A percentile compares a stretch with the other conserved stretches of the same genome.
These are phyloP conservation scores for Colletotrichum destructivum DNA, from an alignment of 2,329 filamentous ascomycete species.

Conservation along the genomic window DNA sequence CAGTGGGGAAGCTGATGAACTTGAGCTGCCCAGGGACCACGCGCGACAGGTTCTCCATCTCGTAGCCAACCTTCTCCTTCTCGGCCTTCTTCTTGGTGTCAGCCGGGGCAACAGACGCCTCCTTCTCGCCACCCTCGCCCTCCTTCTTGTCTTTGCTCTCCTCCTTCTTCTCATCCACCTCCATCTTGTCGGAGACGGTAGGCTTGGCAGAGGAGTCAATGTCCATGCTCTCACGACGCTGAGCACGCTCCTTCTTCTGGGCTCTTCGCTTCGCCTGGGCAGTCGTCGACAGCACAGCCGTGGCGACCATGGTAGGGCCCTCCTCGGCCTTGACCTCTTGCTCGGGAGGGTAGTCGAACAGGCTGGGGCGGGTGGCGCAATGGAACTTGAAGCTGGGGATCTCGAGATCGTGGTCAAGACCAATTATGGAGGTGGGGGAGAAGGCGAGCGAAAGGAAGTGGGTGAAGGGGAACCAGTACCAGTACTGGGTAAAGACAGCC, in stretches of 20 bases:
- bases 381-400: conserved; percentile 96
- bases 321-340: conserved; percentile 96
- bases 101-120: conserved; percentile 61
- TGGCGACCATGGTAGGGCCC: conserved; percentile 93
- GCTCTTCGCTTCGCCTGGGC: conserved; percentile 96
- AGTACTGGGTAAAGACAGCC: conserved; percentile 99
- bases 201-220: conserved; percentile 83
- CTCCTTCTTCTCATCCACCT: conserved; percentile 78
- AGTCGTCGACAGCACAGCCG: conserved; percentile 95
- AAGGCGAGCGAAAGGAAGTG: conserved; percentile 98
- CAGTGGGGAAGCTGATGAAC: conserved; percentile 92
- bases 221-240: conserved; percentile 95
- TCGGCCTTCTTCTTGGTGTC: conserved; percentile 90
- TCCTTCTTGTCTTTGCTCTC: conserved; percentile 75
- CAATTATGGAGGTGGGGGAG: conserved; percentile 96
- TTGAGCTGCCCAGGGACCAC: conserved; percentile 94
- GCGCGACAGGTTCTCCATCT: conserved; percentile 96
- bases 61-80: conserved; percentile 97
- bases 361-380: conserved; percentile 92
- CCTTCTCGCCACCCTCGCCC: conserved; percentile 64
- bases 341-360: conserved; percentile 98
- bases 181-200: conserved; percentile 83
- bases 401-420: conserved; percentile 92
- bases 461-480: conserved; percentile 99
- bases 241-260: conserved; percentile 92